These are phyloP conservation scores for Collybiopsis confluens DNA, from an alignment of 768 basidiomycete species.

Conservation along the genomic window DNA sequence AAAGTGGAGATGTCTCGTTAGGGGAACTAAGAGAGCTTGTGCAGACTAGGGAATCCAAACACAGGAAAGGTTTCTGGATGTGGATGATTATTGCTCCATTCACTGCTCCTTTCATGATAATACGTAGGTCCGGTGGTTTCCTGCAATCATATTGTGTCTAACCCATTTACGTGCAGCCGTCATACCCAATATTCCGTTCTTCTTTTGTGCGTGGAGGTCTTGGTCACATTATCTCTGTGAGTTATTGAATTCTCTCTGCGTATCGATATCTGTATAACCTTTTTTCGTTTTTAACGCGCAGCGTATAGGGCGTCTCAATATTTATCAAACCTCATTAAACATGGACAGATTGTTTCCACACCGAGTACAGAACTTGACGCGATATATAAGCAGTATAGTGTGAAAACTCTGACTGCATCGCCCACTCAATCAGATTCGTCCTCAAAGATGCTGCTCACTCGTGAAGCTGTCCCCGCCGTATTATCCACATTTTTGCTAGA, in stretches of 20 bases:
- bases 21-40: slow-evolving; percentile 50
- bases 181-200: slow-evolving; percentile 81
- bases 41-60: slow-evolving; percentile 52
- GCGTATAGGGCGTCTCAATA: slow-evolving; percentile 71
- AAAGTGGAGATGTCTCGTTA: slow-evolving; percentile 29
- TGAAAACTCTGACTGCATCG: slow-evolving; percentile 9
- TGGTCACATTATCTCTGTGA: slow-evolving; percentile 82
- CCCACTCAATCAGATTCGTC: slow-evolving; percentile 9
- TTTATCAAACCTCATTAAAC: slow-evolving; percentile 54
- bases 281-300: slow-evolving; percentile 20
- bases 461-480: slow-evolving; percentile 51
- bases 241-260: neutral
- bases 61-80: slow-evolving; percentile 58
- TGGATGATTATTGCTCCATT: slow-evolving; percentile 69
- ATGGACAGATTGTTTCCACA: slow-evolving; percentile 52
- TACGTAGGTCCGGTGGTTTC: slow-evolving; percentile 48
- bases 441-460: slow-evolving; percentile 39
- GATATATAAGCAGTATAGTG: slow-evolving; percentile 39
- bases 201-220: slow-evolving; percentile 81
- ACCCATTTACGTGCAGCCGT: slow-evolving; percentile 41
- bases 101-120: slow-evolving; percentile 70
- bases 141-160: neutral
- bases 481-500: slow-evolving; percentile 42
- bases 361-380: slow-evolving; percentile 50
- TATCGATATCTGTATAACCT: neutral